Percentiles rank a stretch among this genome's conserved stretches.
Conservation (phyloP, 2,329 filamentous ascomycete species). For the Neonectria hederae region DNA sequence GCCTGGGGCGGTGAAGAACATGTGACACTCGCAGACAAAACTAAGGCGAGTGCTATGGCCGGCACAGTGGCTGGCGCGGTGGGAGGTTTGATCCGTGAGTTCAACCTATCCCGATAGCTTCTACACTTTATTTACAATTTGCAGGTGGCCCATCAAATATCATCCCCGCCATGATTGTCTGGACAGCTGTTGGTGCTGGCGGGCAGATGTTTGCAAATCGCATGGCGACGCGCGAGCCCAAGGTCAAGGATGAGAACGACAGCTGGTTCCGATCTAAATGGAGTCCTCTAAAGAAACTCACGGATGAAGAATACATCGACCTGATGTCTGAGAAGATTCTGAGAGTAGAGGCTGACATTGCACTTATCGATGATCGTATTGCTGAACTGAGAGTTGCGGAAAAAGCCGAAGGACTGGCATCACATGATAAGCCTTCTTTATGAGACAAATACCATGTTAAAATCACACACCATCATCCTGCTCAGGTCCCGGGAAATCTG, state of each 20-base stretch:
- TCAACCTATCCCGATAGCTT: not conserved
- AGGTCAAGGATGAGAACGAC: constrained; percentile 51
- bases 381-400: constrained; percentile 45
- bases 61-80: constrained; percentile 74
- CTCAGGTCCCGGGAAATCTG: not conserved
- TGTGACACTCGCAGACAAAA: constrained; percentile 66
- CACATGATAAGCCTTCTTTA: constrained; percentile 14
- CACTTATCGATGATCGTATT: constrained; percentile 80
- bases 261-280: constrained; percentile 68
- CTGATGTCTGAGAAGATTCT: constrained; percentile 78
- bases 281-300: constrained; percentile 75
- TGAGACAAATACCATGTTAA: constrained; percentile 13
- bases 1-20: constrained; percentile 61
- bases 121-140: constrained; percentile 27
- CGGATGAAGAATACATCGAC: constrained; percentile 76
- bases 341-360: constrained; percentile 78
- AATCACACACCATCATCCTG: not conserved
- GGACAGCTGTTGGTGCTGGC: constrained; percentile 54
- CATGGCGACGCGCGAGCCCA: constrained; percentile 37
- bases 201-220: constrained; percentile 52
- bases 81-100: constrained; percentile 65
- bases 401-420: constrained; percentile 21
- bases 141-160: constrained; percentile 63
- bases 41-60: constrained; percentile 74
- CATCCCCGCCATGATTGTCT: constrained; percentile 60